Conservation (phyloP, 768 basidiomycete genomes). For the Dacryopinax primogenitus region DNA sequence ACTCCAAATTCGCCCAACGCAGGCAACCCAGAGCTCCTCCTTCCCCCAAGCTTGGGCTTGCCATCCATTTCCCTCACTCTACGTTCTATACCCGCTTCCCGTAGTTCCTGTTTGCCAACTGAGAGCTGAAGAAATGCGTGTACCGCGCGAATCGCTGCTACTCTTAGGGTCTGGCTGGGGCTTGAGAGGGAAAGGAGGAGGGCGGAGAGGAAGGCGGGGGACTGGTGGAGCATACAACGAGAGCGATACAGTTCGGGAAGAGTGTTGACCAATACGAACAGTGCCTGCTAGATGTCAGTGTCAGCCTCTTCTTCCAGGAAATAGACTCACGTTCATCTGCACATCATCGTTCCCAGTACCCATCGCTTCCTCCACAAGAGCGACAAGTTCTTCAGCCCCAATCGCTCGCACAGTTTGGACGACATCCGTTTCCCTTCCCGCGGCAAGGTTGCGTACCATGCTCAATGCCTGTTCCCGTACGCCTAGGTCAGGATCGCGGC, state of each 20-base stretch:
- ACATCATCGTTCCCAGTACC: slow-evolving; percentile 43
- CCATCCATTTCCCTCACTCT: slow-evolving; percentile 36
- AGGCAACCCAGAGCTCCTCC: neutral
- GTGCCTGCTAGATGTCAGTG: slow-evolving; percentile 32
- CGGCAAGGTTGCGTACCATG: slow-evolving; percentile 53
- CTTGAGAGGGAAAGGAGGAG: slow-evolving; percentile 50
- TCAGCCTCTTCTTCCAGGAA: neutral
- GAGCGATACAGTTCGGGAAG: slow-evolving; percentile 43
- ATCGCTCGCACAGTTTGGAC: slow-evolving; percentile 39
- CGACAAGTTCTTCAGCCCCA: slow-evolving; percentile 35
- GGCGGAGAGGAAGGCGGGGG: slow-evolving; percentile 40
- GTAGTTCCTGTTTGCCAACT: slow-evolving; percentile 29
- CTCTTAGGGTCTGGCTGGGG: slow-evolving; percentile 44
- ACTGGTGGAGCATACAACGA: slow-evolving; percentile 32
- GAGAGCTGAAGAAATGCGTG: slow-evolving; percentile 39
- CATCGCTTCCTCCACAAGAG: slow-evolving; percentile 37
- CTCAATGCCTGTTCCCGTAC: slow-evolving; percentile 62
- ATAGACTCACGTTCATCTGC: slow-evolving; percentile 36
- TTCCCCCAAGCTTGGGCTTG: slow-evolving; percentile 22
- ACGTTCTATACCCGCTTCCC: slow-evolving; percentile 36
- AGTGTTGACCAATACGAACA: slow-evolving; percentile 54
- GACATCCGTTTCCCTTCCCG: slow-evolving; percentile 51
- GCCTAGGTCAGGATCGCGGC: slow-evolving; percentile 40
- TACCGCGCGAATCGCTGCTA: slow-evolving; percentile 47
- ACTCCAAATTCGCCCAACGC: neutral